Percentiles rank a stretch among this genome's conserved stretches.
These are phyloP conservation scores for Apiotrichum sp. DNA, from an alignment of 1,284 basidiomycete genomes.

Conservation along the genomic window DNA sequence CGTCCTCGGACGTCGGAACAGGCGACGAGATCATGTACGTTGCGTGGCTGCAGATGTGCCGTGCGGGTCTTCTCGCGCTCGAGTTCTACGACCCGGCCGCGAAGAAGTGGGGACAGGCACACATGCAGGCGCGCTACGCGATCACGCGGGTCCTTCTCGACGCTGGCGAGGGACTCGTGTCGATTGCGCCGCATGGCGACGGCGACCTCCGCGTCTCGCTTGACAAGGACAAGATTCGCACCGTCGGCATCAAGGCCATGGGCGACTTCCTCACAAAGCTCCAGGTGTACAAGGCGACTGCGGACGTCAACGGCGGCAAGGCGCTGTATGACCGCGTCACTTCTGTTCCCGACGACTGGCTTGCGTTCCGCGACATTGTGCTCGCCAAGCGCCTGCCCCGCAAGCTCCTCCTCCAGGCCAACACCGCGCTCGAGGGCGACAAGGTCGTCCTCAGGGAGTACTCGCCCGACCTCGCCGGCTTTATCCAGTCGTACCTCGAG, in stretches of 20 bases:
- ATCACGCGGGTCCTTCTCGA: conserved; percentile 15
- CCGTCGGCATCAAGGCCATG: conserved; percentile 12
- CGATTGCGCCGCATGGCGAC: conserved; percentile 7
- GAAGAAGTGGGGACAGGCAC: conserved; percentile 80
- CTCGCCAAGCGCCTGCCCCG: conserved; percentile 14
- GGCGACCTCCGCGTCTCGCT: conserved; percentile 13
- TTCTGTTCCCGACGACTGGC: conserved; percentile 10
- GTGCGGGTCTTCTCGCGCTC: conserved; percentile 69
- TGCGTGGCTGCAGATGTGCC: conserved; percentile 75
- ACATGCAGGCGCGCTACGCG: conserved; percentile 57
- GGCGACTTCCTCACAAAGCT: conserved; percentile 16
- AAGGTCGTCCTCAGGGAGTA: conserved; percentile 17
- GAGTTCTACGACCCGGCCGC: conserved; percentile 75
- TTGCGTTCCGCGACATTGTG: conserved; percentile 13
- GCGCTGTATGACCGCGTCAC: conserved; percentile 13
- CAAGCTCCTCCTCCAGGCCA: conserved; percentile 20
- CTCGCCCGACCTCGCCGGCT: conserved; percentile 8
- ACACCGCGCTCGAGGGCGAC: conserved; percentile 12
- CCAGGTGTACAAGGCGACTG: conserved; percentile 19
- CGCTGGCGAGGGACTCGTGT: conserved; percentile 10
- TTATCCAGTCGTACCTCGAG: conserved; percentile 17
- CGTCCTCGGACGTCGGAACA: conserved; percentile 1
- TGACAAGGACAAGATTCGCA: conserved; percentile 11
- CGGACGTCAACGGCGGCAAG: conserved; percentile 9
- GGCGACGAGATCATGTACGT: conserved; percentile 62